Evolutionary conservation across 176 grass and related monocot species (phyloP).

Genomic region (Triticum dicoccoides): DNA sequence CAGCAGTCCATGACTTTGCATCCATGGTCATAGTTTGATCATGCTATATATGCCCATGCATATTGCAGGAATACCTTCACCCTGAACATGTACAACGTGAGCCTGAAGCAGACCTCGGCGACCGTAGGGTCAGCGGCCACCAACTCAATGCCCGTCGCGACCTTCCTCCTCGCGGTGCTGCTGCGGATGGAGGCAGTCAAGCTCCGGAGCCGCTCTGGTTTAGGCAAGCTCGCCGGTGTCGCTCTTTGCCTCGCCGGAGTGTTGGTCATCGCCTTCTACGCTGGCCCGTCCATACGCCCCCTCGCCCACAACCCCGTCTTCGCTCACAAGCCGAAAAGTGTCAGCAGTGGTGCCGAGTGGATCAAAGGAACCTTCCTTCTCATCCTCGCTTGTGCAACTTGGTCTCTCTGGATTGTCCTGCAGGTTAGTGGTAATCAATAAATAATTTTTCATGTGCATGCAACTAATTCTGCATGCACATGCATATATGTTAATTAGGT

Average conservation of each 20-base stretch:
- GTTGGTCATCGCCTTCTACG: constrained; percentile 57
- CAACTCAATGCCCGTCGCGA: constrained; percentile 23
- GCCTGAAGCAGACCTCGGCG: constrained; percentile 17
- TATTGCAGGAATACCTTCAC: constrained; percentile 25
- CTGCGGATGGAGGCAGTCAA: not conserved
- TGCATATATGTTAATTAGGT: not conserved
- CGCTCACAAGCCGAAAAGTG: not conserved
- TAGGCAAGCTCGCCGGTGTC: not conserved
- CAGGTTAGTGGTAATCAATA: constrained; percentile 13
- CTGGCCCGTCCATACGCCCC: constrained; percentile 52
- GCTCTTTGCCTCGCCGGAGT: constrained; percentile 49
- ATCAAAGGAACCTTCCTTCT: constrained; percentile 61
- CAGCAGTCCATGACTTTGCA: not conserved
- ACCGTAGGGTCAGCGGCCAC: not conserved
- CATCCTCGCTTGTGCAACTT: constrained; percentile 40
- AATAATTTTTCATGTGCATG: not conserved
- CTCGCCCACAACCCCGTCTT: constrained; percentile 44
- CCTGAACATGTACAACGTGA: constrained; percentile 20
- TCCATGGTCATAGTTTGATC: not conserved
- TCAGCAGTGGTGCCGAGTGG: constrained; percentile 21
- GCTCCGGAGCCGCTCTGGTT: not conserved
- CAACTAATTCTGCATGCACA: not conserved
- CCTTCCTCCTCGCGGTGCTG: not conserved
- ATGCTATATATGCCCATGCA: not conserved
- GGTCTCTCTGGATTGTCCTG: constrained; percentile 72